Conservation (phyloP, 768 basidiomycete species). For the Serendipita sp. region DNA sequence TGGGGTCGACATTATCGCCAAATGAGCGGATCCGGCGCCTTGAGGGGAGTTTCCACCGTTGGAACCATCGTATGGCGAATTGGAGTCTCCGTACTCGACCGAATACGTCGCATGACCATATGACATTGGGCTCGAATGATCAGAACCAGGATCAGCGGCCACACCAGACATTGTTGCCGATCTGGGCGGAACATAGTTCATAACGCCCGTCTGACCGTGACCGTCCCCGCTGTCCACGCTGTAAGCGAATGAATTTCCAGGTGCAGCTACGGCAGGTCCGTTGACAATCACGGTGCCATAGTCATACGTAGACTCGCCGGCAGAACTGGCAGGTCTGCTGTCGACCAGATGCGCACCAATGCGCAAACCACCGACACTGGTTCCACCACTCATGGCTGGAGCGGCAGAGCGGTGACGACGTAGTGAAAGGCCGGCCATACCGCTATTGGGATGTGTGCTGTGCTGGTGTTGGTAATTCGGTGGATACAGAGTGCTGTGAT, state of each 20-base stretch:
- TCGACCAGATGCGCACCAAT: neutral
- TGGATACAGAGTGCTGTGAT: constrained; percentile 36
- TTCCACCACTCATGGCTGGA: neutral
- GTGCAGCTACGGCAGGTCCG: neutral
- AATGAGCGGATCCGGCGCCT: neutral
- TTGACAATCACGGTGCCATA: neutral
- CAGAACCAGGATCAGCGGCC: neutral
- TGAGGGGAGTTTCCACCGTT: neutral
- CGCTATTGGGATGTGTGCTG: neutral
- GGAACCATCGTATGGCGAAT: neutral
- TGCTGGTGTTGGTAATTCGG: constrained; percentile 11
- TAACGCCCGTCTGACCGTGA: neutral
- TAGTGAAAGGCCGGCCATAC: neutral
- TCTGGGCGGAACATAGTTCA: neutral
- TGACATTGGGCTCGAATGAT: neutral
- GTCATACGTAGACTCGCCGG: neutral
- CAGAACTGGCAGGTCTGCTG: neutral
- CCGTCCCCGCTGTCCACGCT: neutral
- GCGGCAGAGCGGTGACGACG: neutral
- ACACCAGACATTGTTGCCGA: neutral
- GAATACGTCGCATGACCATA: neutral
- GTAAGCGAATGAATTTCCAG: neutral
- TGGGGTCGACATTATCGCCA: neutral
- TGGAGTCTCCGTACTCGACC: neutral
- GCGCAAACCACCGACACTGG: neutral